These are phyloP conservation scores for Colletotrichum siamense DNA, from an alignment of 2,329 filamentous ascomycete genomes.

Conservation along the genomic window DNA sequence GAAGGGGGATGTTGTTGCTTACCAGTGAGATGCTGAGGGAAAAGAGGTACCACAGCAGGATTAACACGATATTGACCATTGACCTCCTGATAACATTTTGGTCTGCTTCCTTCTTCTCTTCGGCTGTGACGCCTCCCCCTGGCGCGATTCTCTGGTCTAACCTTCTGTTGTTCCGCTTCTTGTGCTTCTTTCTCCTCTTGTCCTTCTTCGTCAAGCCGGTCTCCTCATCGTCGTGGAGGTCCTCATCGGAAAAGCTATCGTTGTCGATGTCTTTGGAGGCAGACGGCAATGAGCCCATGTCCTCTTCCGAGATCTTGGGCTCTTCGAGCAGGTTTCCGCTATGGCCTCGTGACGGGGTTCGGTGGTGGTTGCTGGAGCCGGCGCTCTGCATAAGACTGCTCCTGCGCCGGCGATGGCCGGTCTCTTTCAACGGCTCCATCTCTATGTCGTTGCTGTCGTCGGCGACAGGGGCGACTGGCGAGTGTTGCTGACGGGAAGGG, in stretches of 20 bases:
- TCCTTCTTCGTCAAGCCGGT: conserved; percentile 81
- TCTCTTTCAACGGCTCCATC: conserved; percentile 56
- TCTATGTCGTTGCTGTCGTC: conserved; percentile 49
- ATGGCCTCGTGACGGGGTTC: conserved; percentile 32
- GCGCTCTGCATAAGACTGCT: conserved; percentile 57
- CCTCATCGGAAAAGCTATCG: conserved; percentile 72
- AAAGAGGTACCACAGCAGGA: conserved; percentile 87
- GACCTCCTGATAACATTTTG: conserved; percentile 73
- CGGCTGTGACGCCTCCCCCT: conserved; percentile 64
- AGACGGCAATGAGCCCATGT: conserved; percentile 22
- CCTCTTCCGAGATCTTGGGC: conserved; percentile 53
- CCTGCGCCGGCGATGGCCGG: conserved; percentile 59
- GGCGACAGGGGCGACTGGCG: conserved; percentile 12
- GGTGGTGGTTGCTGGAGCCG: conserved; percentile 25
- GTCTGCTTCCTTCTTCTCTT: conserved; percentile 79
- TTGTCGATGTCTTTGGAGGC: conserved; percentile 42
- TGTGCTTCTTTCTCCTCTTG: conserved; percentile 69
- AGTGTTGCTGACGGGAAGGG: background rate
- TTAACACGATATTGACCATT: conserved; percentile 79
- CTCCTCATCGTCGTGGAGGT: conserved; percentile 86
- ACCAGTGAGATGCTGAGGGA: conserved; percentile 92
- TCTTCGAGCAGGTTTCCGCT: conserved; percentile 40
- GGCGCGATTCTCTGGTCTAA: conserved; percentile 73
- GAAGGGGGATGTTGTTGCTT: conserved; percentile 41
- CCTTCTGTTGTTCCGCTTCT: conserved; percentile 70